phyloP scores from a whole-genome alignment of 805 yeast genomes.

The Debaryomyces castellii region DNA sequence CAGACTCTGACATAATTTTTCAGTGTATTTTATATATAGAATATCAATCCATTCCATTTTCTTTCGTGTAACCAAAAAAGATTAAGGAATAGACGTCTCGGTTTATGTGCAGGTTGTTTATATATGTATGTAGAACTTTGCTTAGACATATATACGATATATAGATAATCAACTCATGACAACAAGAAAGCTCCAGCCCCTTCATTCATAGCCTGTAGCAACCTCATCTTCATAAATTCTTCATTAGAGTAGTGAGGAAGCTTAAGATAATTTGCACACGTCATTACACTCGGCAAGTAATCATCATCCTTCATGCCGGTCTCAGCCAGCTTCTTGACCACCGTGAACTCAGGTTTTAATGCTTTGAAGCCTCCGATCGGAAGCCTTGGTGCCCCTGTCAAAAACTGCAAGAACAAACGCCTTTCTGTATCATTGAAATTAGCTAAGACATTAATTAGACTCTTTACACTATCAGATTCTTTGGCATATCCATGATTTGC shows the following conservation, averaged over 20 bases:
- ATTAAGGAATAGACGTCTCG: too few species aligned
- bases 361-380: constrained; percentile 94
- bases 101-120: neutral
- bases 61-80: too few species aligned
- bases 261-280: constrained; percentile 93
- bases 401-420: constrained; percentile 75
- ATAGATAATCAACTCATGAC: constrained; percentile 33
- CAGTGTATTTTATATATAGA: too few species aligned
- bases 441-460: constrained; percentile 61
- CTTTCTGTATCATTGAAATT: constrained; percentile 55
- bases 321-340: constrained; percentile 82
- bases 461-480: constrained; percentile 63
- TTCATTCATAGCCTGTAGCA: constrained; percentile 74
- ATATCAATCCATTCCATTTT: too few species aligned
- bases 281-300: constrained; percentile 95
- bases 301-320: constrained; percentile 67
- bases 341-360: constrained; percentile 78
- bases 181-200: constrained; percentile 87
- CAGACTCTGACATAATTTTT: constrained; percentile 21
- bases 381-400: constrained; percentile 89
- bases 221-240: constrained; percentile 55
- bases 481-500: constrained; percentile 90
- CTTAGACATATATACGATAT: too few species aligned
- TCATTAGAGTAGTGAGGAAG: constrained; percentile 76
- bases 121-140: neutral